Base-by-base conservation (phyloP, 176 grass and related monocot species). In the Thinopyrum elongatum region DNA sequence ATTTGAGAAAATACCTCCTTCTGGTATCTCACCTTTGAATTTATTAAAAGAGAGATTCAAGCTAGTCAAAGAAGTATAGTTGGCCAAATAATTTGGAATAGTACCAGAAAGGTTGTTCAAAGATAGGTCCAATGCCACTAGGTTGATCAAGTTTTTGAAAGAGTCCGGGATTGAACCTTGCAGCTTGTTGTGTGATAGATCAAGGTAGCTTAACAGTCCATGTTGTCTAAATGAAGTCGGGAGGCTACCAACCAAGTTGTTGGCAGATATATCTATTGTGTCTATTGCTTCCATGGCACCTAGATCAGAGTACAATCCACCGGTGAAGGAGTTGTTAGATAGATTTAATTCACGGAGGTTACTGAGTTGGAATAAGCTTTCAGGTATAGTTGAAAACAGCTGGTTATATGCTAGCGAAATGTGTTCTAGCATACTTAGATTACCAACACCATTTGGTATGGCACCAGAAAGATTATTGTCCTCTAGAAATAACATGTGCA, bases 401-500 rank as follows among this genome's bases (percentile, higher is more conserved):
- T 12, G 5, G 10, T 84, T 84, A 17, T 74, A 0, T 21, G 10
- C 44, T 4, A 84, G 16, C 0, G 0, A 0, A 28, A 59, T 22
- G 57, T n/a, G 2, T 30, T 47, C 36, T 23, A 84, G 5, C 9
- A 0, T 33, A 2, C 14, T 23, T 4, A 84, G 36, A 0, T 84
- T 75, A 13, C 81, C 51, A 12, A 49, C 1, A 9, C 58, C 38
- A 49, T 49, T 49, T 49, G 46, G 46, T 49, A 49, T 49, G 46
- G 46, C 13, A 16, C 46, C 13, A 49, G 30, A 16, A 0, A 70
- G 57, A 25, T 35, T 25, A 30, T 82, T 82, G 2, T 7, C 7
- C 22, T 57, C 0, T 2, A 57, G 53, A 22, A 0, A 57, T 1
- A 5, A 0, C 12, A 26, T 22, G 28, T 4, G 0, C 4, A 3